Percentiles rank a stretch among this genome's conserved stretches.
phyloP scores from a whole-genome alignment of 108 stramenopile genomes.

The Discostella pseudostelligera region DNA sequence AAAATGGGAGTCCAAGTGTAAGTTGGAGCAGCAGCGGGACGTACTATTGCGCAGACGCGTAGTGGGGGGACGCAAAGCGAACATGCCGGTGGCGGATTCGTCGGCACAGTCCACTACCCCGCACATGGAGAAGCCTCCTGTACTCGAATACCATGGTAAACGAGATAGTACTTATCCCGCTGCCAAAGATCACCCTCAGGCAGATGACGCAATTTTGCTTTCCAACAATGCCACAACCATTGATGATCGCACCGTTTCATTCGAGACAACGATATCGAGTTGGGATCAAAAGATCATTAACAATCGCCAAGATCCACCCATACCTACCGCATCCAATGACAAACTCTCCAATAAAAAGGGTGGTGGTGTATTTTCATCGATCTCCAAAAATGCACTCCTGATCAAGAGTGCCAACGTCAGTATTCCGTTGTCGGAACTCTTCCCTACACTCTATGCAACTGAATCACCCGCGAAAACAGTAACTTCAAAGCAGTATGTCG shows the following conservation, averaged over 20 bases:
- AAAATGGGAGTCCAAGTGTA: conserved; percentile 1
- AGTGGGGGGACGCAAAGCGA: background rate
- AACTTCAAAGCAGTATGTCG: background rate
- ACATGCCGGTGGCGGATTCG: too few species aligned
- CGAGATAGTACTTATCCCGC: too few species aligned
- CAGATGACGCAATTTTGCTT: too few species aligned
- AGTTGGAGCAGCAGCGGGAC: background rate
- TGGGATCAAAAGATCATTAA: background rate
- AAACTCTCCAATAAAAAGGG: background rate
- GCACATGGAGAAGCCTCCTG: too few species aligned
- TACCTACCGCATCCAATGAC: background rate
- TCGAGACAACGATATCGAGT: background rate
- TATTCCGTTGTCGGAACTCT: conserved; percentile 18
- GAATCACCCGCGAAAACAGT: background rate
- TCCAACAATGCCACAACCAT: background rate
- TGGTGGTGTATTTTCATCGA: conserved; percentile 24
- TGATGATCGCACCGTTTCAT: background rate
- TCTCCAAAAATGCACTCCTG: conserved; percentile 22
- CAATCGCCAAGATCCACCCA: background rate
- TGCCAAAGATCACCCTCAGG: too few species aligned
- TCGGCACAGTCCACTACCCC: too few species aligned
- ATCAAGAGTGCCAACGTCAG: conserved; percentile 3
- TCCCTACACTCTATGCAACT: conserved; percentile 22
- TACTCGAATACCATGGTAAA: too few species aligned
- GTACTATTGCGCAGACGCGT: background rate